Evolutionary conservation across 345 rosid species (phyloP).

Genomic region (Eucalyptus regnans): DNA sequence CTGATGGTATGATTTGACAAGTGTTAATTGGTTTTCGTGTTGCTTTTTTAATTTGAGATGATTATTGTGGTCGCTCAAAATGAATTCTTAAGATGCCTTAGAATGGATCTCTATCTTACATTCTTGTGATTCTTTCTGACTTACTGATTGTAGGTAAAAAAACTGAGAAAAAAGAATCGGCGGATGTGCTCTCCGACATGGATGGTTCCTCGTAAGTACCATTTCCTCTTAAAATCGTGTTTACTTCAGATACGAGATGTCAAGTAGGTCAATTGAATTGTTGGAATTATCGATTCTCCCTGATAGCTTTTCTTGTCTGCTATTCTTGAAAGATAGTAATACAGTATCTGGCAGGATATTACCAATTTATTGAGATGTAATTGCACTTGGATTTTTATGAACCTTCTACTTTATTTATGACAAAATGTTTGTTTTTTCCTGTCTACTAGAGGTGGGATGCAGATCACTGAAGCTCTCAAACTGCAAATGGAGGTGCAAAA

Average conservation of each 20-base stretch:
- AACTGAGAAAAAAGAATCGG: constrained; percentile 85
- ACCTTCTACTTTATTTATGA: neutral
- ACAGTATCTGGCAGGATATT: neutral
- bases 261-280: neutral
- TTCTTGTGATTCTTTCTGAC: constrained; percentile 10
- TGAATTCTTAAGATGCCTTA: neutral
- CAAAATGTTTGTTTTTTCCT: neutral
- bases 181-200: constrained; percentile 68
- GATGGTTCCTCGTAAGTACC: constrained; percentile 88
- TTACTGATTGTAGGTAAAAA: constrained; percentile 41
- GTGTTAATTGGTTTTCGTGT: neutral
- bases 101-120: neutral
- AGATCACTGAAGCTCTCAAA: constrained; percentile 99
- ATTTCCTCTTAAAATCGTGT: neutral
- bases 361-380: neutral
- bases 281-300: neutral
- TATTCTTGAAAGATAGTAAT: neutral
- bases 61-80: neutral
- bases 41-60: neutral
- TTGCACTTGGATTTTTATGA: neutral
- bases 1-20: constrained; percentile 50
- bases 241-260: neutral
- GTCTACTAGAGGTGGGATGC: constrained; percentile 64
- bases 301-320: neutral
- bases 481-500: constrained; percentile 99